These are phyloP conservation scores for Clonostachys chloroleuca DNA, from an alignment of 2,329 filamentous ascomycete species.

Conservation along the genomic window DNA sequence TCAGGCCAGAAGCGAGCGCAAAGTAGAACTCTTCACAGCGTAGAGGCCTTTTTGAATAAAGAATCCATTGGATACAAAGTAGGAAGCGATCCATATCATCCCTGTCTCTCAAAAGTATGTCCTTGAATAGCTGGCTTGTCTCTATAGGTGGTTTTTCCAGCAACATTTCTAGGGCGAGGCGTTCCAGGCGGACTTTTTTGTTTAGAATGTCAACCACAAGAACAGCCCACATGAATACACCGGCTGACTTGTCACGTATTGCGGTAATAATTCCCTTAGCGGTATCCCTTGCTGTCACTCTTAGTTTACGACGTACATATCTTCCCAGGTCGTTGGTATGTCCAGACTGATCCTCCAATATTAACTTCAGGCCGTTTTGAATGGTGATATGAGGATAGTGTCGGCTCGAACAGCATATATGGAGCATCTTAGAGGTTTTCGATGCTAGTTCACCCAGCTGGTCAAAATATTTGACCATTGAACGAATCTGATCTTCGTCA, in stretches of 20 bases:
- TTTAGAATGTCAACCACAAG: slow-evolving; percentile 30
- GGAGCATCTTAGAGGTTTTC: slow-evolving; percentile 9
- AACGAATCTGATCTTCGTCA: neutral
- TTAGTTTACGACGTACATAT: slow-evolving; percentile 6
- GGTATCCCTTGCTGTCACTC: too few species aligned
- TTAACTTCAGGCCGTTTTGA: slow-evolving; percentile 5
- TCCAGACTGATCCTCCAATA: slow-evolving; percentile 15
- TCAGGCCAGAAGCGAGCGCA: neutral
- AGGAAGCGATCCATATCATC: slow-evolving; percentile 30
- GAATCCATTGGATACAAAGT: slow-evolving; percentile 44
- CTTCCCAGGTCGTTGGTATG: slow-evolving; percentile 15
- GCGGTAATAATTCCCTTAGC: slow-evolving; percentile 12
- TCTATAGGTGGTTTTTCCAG: slow-evolving; percentile 26
- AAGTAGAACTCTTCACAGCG: slow-evolving; percentile 34
- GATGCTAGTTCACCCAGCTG: neutral
- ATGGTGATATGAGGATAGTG: slow-evolving; percentile 37
- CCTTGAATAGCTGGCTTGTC: slow-evolving; percentile 41
- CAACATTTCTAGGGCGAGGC: slow-evolving; percentile 12
- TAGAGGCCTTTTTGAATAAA: slow-evolving; percentile 40
- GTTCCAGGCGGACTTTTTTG: slow-evolving; percentile 17
- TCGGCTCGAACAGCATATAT: slow-evolving; percentile 38
- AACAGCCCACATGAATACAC: slow-evolving; percentile 34
- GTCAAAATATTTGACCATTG: neutral
- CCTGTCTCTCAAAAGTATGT: slow-evolving; percentile 44
- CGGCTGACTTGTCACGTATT: slow-evolving; percentile 35